Evolutionary conservation across 2,329 filamentous ascomycete species (phyloP).

Genomic region (Talaromyces sp.): DNA sequence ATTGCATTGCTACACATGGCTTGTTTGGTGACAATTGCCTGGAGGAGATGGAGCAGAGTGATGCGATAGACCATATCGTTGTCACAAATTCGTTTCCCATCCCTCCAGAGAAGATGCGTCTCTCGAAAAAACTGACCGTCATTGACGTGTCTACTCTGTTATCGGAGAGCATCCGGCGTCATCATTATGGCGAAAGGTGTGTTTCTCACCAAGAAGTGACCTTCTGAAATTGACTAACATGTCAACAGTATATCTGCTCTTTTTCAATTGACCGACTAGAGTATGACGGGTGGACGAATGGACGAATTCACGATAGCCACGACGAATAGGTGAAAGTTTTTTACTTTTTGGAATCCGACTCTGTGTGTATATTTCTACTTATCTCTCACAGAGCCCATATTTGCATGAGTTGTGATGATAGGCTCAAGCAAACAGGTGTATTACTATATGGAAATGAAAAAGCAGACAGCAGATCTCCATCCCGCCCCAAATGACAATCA

Average conservation of each 20-base stretch:
- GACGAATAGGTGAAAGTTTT: conserved; percentile 6
- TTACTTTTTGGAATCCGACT: background rate
- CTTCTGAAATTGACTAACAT: conserved; percentile 3
- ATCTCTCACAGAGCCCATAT: background rate
- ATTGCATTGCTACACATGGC: conserved; percentile 95
- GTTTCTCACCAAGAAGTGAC: conserved; percentile 39
- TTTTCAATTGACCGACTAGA: conserved; percentile 60
- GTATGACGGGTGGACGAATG: conserved; percentile 7
- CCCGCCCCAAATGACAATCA: background rate
- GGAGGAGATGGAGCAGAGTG: conserved; percentile 83
- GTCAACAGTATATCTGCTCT: conserved; percentile 48
- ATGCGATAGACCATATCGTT: conserved; percentile 88
- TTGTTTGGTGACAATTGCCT: conserved; percentile 88
- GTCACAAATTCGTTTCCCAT: conserved; percentile 98
- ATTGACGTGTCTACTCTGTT: conserved; percentile 85
- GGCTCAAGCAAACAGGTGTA: conserved; percentile 7
- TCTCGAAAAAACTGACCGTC: conserved; percentile 77
- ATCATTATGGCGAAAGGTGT: conserved; percentile 85
- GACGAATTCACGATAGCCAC: conserved; percentile 16
- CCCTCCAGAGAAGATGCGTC: conserved; percentile 64
- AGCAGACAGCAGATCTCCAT: background rate
- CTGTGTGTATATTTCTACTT: conserved; percentile 9
- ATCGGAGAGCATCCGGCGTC: conserved; percentile 87
- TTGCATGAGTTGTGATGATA: conserved; percentile 6
- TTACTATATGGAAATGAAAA: background rate